A percentile compares a stretch with the other conserved stretches of the same genome.
Evolutionary conservation across 441 rosid species (phyloP).

Genomic region (Viola pubescens): DNA sequence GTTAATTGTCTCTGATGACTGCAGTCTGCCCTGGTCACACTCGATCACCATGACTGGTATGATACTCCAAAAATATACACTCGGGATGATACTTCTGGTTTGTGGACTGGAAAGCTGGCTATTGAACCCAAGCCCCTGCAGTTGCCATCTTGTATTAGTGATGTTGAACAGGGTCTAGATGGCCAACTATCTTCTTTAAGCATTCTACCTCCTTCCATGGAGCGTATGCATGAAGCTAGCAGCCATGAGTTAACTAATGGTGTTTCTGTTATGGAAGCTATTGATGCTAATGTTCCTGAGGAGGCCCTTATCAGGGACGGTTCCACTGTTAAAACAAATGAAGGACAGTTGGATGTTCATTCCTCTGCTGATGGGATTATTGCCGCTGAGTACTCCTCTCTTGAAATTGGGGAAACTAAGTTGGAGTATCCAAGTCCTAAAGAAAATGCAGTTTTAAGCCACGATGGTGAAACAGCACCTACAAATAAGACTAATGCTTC

Average conservation of each 20-base stretch:
- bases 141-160: conserved; percentile 27
- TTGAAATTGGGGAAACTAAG: conserved; percentile 42
- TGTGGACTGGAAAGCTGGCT: conserved; percentile 76
- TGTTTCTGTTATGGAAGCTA: conserved; percentile 45
- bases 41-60: conserved; percentile 95
- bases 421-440: conserved; percentile 38
- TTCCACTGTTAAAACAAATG: conserved; percentile 48
- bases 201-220: conserved; percentile 38
- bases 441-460: conserved; percentile 40
- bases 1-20: conserved; percentile 19
- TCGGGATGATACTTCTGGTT: conserved; percentile 82
- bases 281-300: conserved; percentile 39
- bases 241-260: conserved; percentile 43
- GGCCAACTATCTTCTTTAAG: conserved; percentile 21
- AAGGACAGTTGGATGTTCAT: conserved; percentile 48
- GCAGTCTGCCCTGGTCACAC: conserved; percentile 84
- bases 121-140: conserved; percentile 29
- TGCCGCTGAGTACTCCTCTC: conserved; percentile 39
- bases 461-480: conserved; percentile 38
- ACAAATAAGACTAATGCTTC: conserved; percentile 29
- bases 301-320: conserved; percentile 35
- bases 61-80: conserved; percentile 85
- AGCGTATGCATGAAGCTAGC: conserved; percentile 39
- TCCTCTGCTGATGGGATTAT: conserved; percentile 36
- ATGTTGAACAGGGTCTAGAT: conserved; percentile 23